phyloP scores from a whole-genome alignment of 1,284 basidiomycete genomes.

The Meira miltonrushii region DNA sequence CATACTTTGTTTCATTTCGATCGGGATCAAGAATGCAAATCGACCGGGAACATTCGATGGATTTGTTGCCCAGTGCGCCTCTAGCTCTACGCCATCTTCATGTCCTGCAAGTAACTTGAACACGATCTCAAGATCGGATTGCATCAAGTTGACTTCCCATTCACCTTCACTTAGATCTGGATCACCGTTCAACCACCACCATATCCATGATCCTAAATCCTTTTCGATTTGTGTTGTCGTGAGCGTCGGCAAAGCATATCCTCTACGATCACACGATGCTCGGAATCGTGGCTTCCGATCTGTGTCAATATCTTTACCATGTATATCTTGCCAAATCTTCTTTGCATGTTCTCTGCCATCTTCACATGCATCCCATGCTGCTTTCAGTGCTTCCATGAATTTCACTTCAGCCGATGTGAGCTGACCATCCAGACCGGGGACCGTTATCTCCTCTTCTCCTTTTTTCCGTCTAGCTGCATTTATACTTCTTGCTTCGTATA shows the following conservation, averaged over 20 bases:
- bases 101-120: slow-evolving; percentile 1
- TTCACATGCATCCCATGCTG: neutral
- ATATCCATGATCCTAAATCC: slow-evolving; percentile 25
- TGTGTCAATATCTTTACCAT: neutral
- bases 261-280: slow-evolving; percentile 36
- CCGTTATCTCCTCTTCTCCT: neutral
- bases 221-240: slow-evolving; percentile 33
- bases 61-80: slow-evolving; percentile 2
- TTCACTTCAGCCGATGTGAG: neutral
- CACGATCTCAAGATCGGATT: slow-evolving; percentile 10
- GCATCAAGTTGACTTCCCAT: slow-evolving; percentile 2
- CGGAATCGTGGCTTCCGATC: slow-evolving; percentile 16
- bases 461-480: neutral
- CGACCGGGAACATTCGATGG: slow-evolving; percentile 2
- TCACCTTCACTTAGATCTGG: neutral
- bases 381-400: neutral
- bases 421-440: neutral
- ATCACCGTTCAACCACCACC: slow-evolving; percentile 7
- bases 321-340: slow-evolving; percentile 1
- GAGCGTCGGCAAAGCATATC: slow-evolving; percentile 44
- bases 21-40: slow-evolving; percentile 6
- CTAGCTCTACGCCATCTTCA: neutral
- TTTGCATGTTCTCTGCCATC: neutral
- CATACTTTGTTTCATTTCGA: neutral
- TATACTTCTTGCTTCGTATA: too few relatives aligned